These are phyloP conservation scores for Acanthamoeba lenticulata DNA, from an alignment of 208 protist species.

Conservation along the genomic window DNA sequence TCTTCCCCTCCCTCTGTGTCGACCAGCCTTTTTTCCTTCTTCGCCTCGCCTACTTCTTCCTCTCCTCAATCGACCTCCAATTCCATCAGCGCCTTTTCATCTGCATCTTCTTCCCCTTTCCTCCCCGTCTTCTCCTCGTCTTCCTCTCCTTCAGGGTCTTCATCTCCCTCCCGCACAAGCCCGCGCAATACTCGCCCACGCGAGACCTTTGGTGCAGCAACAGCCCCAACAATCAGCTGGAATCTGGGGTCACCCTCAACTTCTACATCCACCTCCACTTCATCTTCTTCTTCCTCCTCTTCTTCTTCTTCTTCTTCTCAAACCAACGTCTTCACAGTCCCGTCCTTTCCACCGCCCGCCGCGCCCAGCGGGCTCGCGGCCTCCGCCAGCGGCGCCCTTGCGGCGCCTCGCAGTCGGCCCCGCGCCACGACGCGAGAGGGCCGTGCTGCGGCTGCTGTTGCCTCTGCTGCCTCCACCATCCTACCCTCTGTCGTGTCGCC, in stretches of 20 bases:
- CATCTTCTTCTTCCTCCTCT: background rate
- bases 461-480: too few relatives aligned
- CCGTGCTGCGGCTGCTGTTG: too few relatives aligned
- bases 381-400: background rate
- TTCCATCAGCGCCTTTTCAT: too few relatives aligned
- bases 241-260: background rate
- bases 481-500: too few relatives aligned
- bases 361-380: background rate
- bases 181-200: background rate
- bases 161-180: background rate
- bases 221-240: background rate
- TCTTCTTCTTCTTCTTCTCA: background rate
- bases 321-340: background rate
- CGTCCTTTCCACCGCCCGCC: background rate
- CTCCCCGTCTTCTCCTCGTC: background rate
- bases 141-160: background rate
- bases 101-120: background rate
- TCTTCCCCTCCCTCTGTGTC: background rate
- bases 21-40: background rate
- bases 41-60: background rate
- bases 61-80: background rate
- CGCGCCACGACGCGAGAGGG: too few relatives aligned
- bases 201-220: background rate
- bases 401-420: background rate
- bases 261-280: background rate